Conservation (phyloP, 441 rosid genomes). For the Erysimum pusillum region DNA sequence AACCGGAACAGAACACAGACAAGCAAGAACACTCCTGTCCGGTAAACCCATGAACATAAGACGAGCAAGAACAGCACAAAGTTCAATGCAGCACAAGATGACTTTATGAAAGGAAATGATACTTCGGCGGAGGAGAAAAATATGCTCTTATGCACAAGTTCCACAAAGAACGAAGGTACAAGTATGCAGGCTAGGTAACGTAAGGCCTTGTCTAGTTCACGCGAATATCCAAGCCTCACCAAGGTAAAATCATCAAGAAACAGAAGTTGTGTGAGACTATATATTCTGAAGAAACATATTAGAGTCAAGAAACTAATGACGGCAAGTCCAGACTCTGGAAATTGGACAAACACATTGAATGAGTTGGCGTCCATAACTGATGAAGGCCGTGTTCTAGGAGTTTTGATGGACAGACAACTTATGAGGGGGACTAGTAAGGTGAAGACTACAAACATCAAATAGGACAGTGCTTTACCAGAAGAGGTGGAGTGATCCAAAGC, state of each 20-base stretch:
- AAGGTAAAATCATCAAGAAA: conserved; percentile 66
- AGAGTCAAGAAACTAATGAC: conserved; percentile 64
- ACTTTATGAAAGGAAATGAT: conserved; percentile 49
- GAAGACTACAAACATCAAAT: conserved; percentile 54
- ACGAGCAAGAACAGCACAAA: conserved; percentile 63
- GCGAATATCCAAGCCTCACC: conserved; percentile 58
- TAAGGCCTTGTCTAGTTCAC: conserved; percentile 69
- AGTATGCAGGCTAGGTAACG: conserved; percentile 71
- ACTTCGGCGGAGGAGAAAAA: conserved; percentile 59
- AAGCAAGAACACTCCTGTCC: conserved; percentile 72
- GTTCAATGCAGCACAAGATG: conserved; percentile 50
- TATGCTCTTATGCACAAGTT: conserved; percentile 71
- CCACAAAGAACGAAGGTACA: conserved; percentile 71
- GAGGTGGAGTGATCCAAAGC: conserved; percentile 78
- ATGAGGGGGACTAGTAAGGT: conserved; percentile 59
- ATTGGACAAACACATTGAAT: conserved; percentile 70
- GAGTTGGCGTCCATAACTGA: conserved; percentile 51
- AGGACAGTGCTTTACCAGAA: conserved; percentile 58
- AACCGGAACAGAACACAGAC: conserved; percentile 72
- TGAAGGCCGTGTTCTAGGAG: conserved; percentile 34
- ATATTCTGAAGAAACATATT: conserved; percentile 59
- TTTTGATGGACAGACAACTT: conserved; percentile 48
- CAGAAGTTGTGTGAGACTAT: conserved; percentile 66
- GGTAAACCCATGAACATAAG: conserved; percentile 71
- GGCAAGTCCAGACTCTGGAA: conserved; percentile 72